Evolutionary conservation across 2,329 filamentous ascomycete genomes (phyloP).

Genomic region (Claviceps citrina): DNA sequence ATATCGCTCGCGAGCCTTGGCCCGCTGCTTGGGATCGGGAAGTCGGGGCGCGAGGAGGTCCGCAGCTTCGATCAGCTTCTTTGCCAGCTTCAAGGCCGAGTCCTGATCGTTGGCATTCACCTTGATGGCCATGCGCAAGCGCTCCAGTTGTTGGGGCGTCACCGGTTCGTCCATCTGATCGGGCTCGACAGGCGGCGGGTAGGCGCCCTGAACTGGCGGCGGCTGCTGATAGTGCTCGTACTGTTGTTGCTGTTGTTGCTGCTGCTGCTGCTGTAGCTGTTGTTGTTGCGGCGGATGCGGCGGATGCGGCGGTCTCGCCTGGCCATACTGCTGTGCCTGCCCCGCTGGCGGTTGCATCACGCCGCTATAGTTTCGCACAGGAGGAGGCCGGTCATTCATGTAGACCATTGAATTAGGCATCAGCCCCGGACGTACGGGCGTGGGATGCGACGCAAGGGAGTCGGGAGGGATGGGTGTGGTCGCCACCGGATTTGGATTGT

Average conservation of each 20-base stretch:
- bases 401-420: constrained; percentile 43
- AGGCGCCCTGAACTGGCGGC: not conserved
- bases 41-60: constrained; percentile 51
- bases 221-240: constrained; percentile 5
- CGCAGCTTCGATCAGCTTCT: constrained; percentile 73
- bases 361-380: constrained; percentile 39
- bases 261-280: constrained; percentile 8
- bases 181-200: constrained; percentile 1
- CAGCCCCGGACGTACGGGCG: constrained; percentile 46
- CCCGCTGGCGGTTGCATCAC: constrained; percentile 23
- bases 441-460: constrained; percentile 42
- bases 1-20: constrained; percentile 69
- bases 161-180: constrained; percentile 32
- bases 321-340: constrained; percentile 11
- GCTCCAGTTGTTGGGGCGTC: constrained; percentile 63
- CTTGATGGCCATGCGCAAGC: constrained; percentile 53
- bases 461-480: constrained; percentile 21
- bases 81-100: constrained; percentile 58
- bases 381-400: constrained; percentile 40
- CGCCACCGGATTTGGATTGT: constrained; percentile 8
- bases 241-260: constrained; percentile 18
- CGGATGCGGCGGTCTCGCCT: constrained; percentile 14
- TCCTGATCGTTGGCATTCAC: constrained; percentile 57
- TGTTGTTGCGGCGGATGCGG: constrained; percentile 16
- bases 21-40: constrained; percentile 54